A percentile compares a stretch with the other conserved stretches of the same genome.
These are phyloP conservation scores for Botrytis hyacinthi DNA, from an alignment of 2,329 filamentous ascomycete genomes.

Conservation along the genomic window DNA sequence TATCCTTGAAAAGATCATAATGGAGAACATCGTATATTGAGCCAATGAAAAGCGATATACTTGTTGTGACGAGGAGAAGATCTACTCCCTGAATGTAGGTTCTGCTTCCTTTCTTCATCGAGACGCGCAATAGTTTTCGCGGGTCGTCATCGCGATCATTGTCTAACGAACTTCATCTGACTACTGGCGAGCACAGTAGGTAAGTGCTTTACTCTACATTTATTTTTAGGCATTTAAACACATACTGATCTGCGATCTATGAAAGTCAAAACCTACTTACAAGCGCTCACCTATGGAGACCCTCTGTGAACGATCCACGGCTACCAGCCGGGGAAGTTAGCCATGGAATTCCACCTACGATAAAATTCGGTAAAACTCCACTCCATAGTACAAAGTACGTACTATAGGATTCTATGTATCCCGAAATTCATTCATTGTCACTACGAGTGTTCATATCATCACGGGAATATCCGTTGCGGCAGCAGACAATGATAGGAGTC, in stretches of 20 bases:
- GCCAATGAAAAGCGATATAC: not conserved
- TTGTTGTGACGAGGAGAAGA: not conserved
- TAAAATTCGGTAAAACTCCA: not conserved
- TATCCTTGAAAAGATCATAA: not conserved
- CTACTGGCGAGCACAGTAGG: not conserved
- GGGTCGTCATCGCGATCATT: not conserved
- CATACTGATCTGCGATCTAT: conserved; percentile 1
- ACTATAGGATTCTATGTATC: not conserved
- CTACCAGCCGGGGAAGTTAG: not conserved
- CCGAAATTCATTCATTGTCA: not conserved
- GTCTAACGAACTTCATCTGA: not conserved
- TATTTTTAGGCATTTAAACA: not conserved
- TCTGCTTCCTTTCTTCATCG: conserved; percentile 2
- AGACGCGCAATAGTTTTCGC: not conserved
- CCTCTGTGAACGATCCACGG: not conserved
- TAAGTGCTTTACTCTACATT: not conserved
- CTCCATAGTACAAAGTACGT: not conserved
- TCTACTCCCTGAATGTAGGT: not conserved
- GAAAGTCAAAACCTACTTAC: not conserved
- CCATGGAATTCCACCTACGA: not conserved
- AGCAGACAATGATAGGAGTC: not conserved
- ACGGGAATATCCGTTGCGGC: not conserved
- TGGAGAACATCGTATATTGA: conserved; percentile 1
- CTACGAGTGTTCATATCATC: not conserved
- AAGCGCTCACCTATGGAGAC: conserved; percentile 1